phyloP scores from a whole-genome alignment of 176 grass and related monocot species.

The Carex myosuroides region DNA sequence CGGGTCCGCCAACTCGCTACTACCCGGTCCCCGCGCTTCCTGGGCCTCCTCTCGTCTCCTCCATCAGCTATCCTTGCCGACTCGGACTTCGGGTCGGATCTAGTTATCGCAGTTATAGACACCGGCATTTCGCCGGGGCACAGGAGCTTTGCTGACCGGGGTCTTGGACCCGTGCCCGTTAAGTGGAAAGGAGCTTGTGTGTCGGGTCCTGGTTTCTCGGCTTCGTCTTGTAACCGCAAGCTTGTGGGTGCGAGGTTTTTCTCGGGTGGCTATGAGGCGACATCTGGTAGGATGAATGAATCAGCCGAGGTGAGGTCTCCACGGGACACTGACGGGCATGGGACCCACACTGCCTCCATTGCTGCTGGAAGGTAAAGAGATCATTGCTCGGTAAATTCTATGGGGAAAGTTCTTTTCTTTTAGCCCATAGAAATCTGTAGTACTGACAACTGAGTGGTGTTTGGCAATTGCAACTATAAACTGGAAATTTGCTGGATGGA shows the following conservation, averaged over 20 bases:
- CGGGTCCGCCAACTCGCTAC: constrained; percentile 48
- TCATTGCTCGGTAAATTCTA: background rate
- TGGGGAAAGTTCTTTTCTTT: background rate
- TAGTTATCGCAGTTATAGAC: constrained; percentile 70
- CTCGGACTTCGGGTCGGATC: constrained; percentile 76
- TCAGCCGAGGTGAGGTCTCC: constrained; percentile 69
- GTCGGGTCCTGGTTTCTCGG: constrained; percentile 45
- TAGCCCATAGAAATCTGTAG: background rate
- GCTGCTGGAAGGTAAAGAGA: constrained; percentile 43
- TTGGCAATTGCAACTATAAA: background rate
- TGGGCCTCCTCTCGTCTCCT: constrained; percentile 60
- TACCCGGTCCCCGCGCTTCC: constrained; percentile 66
- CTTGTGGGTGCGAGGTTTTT: constrained; percentile 79
- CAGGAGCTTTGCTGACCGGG: constrained; percentile 65
- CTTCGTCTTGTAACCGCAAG: constrained; percentile 73
- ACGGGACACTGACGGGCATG: constrained; percentile 76
- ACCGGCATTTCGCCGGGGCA: constrained; percentile 71
- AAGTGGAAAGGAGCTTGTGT: constrained; percentile 64
- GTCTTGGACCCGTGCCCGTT: constrained; percentile 41
- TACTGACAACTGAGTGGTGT: background rate
- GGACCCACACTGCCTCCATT: constrained; percentile 85
- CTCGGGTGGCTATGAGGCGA: constrained; percentile 68
- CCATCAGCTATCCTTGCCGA: constrained; percentile 76
- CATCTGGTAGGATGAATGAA: constrained; percentile 81
- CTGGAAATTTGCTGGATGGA: background rate